Evolutionary conservation across 805 yeast species (phyloP), one percentile per base, ranked within the genome.

Genomic region (Millerozyma miso): DNA sequence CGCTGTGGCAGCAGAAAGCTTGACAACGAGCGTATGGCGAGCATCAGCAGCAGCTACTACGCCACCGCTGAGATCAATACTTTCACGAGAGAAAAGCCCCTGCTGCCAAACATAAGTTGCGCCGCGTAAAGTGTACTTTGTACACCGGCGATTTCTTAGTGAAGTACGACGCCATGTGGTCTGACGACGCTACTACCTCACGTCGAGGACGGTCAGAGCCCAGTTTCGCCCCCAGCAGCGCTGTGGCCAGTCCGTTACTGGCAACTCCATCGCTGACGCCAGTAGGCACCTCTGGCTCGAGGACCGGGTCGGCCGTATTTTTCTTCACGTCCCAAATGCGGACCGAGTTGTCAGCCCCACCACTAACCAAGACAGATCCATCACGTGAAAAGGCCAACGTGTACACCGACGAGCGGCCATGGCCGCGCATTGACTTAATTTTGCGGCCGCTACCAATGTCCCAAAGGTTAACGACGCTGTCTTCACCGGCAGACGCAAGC

Each of bases 401-500:
- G 61, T 90, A 85, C 33, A 93, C 83, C 2, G 95, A 81, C 23
- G 85, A 79, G 49, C 87, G 73, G 23, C 97, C 98, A 60, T 93
- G 99, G 0, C 99, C 99, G 44, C 88, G 78, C 97, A 93, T 88
- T 7, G 87, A 74, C 64, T 93, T 93, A 50, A 93, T 69, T 40
- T 89, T 71, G 50, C 95, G 76, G 17, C 98, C 98, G 2, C 90
- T 78, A 2, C 97, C 96, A 42, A 87, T 81, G 67, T 93, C 99
- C 96, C 97, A 93, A 33, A 93, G 74, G 58, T 85, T 84, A 31
- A 93, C 85, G 7, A 85, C 77, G 35, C 89, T 81, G 61, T 93
- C 98, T 58, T 89, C 97, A 41, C 96, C 96, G 2, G 95, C 97
- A 44, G 89, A 80, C 3, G 98, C 97, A 43, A 93, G 69, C 91